Base-by-base conservation (phyloP, 805 yeast species). In the Cyberlindnera americana region DNA sequence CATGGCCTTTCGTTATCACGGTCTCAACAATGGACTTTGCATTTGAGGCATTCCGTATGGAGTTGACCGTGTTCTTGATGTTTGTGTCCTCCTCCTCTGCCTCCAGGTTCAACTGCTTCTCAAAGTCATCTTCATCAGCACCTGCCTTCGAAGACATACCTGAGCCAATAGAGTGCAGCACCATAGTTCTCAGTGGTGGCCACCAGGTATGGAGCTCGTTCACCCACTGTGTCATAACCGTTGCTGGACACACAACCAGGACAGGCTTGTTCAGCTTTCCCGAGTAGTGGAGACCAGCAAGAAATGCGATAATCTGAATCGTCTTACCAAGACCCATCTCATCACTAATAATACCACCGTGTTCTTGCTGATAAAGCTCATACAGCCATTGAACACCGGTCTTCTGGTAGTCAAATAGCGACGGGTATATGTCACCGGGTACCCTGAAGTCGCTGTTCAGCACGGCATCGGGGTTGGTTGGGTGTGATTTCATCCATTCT, bases 271-370 rank as follows among this genome's bases (percentile, higher is more conserved):
- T 73, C 2, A 91, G 65, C 41, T 76, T 65, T 0, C 83, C 80
- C 14, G 95, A 83, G 58, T 89, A 85, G 54, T 90, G 96, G 28
- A 93, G 67, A 0, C 95, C 93, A 0, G 98, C 97, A 8, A 93
- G 55, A 59, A 91, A 93, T 1, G 97, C 79, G 31, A 89, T 88
- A 8, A 93, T 76, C 57, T 93, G 98, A 36, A 93, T 83, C 0
- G 99, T 93, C 56, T 93, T 93, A 2, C 99, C 99, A 14, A 93
- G 64, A 0, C 99, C 99, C 99, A 93, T 93, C 60, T 93, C 99
- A 62, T 93, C 99, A 19, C 98, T 97, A 29, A 93, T 73, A 17
- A 93, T 93, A 0, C 99, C 99, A 3, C 99, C 99, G 3, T 90
- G 83, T 35, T 77, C 78, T 59, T 93, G 98, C 16, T 78, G 72